A percentile compares a stretch with the other conserved stretches of the same genome.
Evolutionary conservation across 768 basidiomycete genomes (phyloP).

Genomic region (Krasilnikovozyma curviuscula): DNA sequence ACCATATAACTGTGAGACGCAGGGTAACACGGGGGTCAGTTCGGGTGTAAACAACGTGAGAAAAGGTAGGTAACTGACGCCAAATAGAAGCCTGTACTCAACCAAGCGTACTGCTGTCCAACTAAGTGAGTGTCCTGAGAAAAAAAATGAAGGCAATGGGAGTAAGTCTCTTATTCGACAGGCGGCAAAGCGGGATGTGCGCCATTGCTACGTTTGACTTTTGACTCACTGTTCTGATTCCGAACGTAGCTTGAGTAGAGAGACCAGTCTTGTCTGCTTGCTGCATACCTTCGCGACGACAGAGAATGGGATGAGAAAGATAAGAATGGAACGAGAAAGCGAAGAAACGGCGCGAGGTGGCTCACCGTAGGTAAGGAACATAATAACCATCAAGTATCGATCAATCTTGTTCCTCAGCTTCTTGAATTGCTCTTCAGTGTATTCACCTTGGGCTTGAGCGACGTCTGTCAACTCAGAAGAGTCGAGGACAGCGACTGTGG

Average conservation of each 20-base stretch:
- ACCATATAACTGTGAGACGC: too few relatives aligned
- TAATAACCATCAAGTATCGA: not conserved
- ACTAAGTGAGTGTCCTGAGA: conserved; percentile 5
- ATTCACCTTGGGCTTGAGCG: conserved; percentile 14
- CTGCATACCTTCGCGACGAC: conserved; percentile 19
- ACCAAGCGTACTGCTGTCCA: conserved; percentile 6
- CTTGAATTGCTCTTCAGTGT: conserved; percentile 16
- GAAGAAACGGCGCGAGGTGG: not conserved
- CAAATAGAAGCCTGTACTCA: conserved; percentile 11
- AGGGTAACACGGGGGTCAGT: too few relatives aligned
- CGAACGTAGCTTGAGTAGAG: conserved; percentile 1
- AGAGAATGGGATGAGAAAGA: conserved; percentile 10
- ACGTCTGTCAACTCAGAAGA: too few relatives aligned
- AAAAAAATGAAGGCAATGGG: not conserved
- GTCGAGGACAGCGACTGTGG: too few relatives aligned
- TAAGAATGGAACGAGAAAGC: not conserved
- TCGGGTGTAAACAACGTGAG: too few relatives aligned
- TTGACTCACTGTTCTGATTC: too few relatives aligned
- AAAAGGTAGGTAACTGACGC: too few relatives aligned
- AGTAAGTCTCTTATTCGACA: too few relatives aligned
- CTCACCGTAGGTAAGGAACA: conserved; percentile 13
- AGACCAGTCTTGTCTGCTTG: conserved; percentile 16
- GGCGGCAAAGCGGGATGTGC: too few relatives aligned
- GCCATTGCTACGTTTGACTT: too few relatives aligned
- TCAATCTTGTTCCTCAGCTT: conserved; percentile 14